phyloP scores from a whole-genome alignment of 805 yeast species.

The Hanseniaspora hatyaiensis region DNA sequence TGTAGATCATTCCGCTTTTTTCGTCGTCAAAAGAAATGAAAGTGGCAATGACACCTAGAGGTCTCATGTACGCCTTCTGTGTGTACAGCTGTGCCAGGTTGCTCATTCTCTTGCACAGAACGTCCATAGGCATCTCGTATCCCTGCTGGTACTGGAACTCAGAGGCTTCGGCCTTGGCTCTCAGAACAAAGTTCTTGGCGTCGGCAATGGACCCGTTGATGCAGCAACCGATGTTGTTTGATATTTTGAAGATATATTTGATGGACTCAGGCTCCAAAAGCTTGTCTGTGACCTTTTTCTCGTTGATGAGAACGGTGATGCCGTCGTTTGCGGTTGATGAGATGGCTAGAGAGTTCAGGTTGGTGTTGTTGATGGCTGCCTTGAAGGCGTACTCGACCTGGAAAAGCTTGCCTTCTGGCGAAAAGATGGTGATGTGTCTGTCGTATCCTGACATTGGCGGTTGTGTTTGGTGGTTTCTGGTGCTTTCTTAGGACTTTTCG shows the following conservation, averaged over 20 bases:
- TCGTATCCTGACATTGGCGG: constrained; percentile 73
- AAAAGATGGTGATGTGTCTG: constrained; percentile 95
- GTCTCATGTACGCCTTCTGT: constrained; percentile 97
- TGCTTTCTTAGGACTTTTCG: too few relatives aligned
- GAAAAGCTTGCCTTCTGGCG: constrained; percentile 94
- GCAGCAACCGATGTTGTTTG: constrained; percentile 73
- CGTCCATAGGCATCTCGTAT: constrained; percentile 92
- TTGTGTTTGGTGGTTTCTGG: background rate
- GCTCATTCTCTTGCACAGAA: constrained; percentile 87
- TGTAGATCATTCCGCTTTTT: constrained; percentile 76
- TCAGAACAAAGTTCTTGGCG: constrained; percentile 75
- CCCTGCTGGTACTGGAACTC: constrained; percentile 92
- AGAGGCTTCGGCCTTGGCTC: constrained; percentile 92
- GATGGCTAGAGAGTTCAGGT: constrained; percentile 77
- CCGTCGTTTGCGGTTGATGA: constrained; percentile 60
- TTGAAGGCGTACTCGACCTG: constrained; percentile 98
- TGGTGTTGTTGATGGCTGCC: constrained; percentile 77
- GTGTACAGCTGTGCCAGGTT: constrained; percentile 90
- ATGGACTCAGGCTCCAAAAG: constrained; percentile 79
- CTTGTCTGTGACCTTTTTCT: constrained; percentile 93
- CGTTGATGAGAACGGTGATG: constrained; percentile 70
- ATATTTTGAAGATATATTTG: constrained; percentile 70
- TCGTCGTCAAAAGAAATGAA: constrained; percentile 82
- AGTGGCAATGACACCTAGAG: constrained; percentile 86
- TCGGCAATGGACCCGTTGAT: constrained; percentile 95